Evolutionary conservation across 2,329 filamentous ascomycete species (phyloP).

Genomic region (Cryphonectria naterciae): DNA sequence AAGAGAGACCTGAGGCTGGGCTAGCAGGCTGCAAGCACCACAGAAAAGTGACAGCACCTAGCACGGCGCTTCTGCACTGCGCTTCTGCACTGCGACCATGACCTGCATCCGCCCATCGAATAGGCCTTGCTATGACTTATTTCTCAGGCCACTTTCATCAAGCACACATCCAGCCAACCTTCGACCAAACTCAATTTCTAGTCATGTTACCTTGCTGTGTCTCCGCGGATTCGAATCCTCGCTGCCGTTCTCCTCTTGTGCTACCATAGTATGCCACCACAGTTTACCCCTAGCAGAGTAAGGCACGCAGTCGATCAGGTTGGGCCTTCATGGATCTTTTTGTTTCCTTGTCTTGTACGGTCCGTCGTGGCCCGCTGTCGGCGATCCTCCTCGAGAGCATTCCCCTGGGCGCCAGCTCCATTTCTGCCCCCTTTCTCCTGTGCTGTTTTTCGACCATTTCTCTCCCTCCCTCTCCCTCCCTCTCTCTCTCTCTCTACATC

Average conservation of each 20-base stretch:
- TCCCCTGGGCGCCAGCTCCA: background rate
- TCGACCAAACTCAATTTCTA: slow-evolving; percentile 6
- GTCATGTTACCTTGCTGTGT: slow-evolving; percentile 1
- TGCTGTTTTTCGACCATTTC: background rate
- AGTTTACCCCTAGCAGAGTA: background rate
- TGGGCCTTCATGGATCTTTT: background rate
- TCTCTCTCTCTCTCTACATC: background rate
- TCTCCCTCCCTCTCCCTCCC: background rate
- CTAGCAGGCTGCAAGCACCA: background rate
- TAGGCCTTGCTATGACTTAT: slow-evolving; percentile 6
- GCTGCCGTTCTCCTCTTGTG: background rate
- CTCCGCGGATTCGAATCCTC: background rate
- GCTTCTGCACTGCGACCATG: slow-evolving; percentile 3
- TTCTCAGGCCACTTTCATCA: slow-evolving; percentile 3
- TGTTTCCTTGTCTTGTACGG: background rate
- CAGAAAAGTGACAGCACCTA: background rate
- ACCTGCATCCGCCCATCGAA: background rate
- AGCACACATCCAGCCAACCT: slow-evolving; percentile 5
- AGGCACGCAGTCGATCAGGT: background rate
- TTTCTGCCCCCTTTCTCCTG: background rate
- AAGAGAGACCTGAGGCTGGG: background rate
- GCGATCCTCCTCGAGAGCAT: background rate
- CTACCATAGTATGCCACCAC: background rate
- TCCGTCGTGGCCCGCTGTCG: background rate
- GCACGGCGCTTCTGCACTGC: background rate